Evolutionary conservation across 352 stramenopile species (phyloP).

Genomic region (Phytophthora citricola): DNA sequence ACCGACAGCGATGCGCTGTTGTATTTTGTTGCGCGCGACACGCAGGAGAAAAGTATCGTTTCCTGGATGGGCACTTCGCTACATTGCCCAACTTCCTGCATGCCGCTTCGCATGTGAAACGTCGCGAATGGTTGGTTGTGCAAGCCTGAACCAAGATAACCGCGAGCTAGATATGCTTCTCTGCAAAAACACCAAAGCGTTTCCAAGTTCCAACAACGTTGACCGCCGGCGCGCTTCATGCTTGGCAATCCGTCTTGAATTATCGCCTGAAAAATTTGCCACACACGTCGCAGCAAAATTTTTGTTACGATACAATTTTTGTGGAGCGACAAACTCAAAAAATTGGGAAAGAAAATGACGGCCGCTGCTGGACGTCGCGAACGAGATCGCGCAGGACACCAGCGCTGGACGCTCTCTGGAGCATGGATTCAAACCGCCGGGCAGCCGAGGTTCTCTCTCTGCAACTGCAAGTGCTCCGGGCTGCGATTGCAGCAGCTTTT

Average conservation of each 20-base stretch:
- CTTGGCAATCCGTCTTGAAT: neutral
- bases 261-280: neutral
- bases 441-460: neutral
- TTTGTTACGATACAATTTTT: slow-evolving; percentile 15
- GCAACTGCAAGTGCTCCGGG: slow-evolving; percentile 2
- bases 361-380: slow-evolving; percentile 6
- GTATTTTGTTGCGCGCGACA: no score
- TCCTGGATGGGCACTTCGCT: no score
- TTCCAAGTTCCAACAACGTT: slow-evolving; percentile 10
- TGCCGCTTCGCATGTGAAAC: neutral
- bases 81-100: no score
- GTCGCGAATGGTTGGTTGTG: neutral
- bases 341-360: slow-evolving; percentile 17
- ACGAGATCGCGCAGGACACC: slow-evolving; percentile 7
- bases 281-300: slow-evolving; percentile 10
- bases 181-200: slow-evolving; percentile 1
- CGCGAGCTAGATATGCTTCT: neutral
- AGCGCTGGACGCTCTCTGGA: slow-evolving; percentile 28
- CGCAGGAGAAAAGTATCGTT: no score
- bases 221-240: neutral
- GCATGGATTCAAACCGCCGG: slow-evolving; percentile 13
- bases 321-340: slow-evolving; percentile 6
- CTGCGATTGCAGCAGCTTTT: neutral
- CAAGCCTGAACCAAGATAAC: neutral
- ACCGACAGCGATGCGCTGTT: no score